A percentile compares a stretch with the other conserved stretches of the same genome.
These are phyloP conservation scores for Castanea sativa DNA, from an alignment of 306 rosid species.

Conservation along the genomic window DNA sequence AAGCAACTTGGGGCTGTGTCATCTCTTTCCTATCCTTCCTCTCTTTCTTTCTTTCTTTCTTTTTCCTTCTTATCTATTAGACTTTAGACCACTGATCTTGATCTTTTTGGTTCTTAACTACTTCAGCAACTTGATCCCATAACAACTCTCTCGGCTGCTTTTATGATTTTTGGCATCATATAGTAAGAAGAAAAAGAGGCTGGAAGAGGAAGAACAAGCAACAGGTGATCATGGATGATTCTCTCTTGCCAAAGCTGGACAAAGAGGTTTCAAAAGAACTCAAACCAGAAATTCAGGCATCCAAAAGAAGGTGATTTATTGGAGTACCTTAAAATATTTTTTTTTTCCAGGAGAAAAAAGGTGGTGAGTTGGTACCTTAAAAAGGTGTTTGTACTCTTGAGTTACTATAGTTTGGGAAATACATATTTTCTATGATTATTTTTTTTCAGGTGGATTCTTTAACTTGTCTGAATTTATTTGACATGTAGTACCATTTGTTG, in stretches of 20 bases:
- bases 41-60: conserved; percentile 17
- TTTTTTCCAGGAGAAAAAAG: conserved; percentile 21
- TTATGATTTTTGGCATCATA: conserved; percentile 1
- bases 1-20: conserved; percentile 51
- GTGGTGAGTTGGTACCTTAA: conserved; percentile 28
- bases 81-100: conserved; percentile 18
- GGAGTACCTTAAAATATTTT: background rate
- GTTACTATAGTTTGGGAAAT: background rate
- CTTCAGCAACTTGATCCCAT: conserved; percentile 23
- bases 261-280: conserved; percentile 37
- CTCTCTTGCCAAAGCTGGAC: conserved; percentile 38
- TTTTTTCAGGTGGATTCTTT: background rate
- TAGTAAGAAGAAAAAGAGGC: background rate
- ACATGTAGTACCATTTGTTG: conserved; percentile 1
- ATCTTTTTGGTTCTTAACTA: conserved; percentile 7
- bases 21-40: conserved; percentile 12
- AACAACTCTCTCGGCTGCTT: background rate
- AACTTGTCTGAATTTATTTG: background rate
- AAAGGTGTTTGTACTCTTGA: background rate
- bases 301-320: conserved; percentile 50
- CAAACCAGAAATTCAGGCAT: conserved; percentile 45
- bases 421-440: background rate
- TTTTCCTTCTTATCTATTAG: conserved; percentile 40
- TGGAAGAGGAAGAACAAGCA: background rate
- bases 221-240: conserved; percentile 32